Percentiles rank a stretch among this genome's conserved stretches.
phyloP scores from a whole-genome alignment of 2,329 filamentous ascomycete species.

The Trichoderma koningiopsis region DNA sequence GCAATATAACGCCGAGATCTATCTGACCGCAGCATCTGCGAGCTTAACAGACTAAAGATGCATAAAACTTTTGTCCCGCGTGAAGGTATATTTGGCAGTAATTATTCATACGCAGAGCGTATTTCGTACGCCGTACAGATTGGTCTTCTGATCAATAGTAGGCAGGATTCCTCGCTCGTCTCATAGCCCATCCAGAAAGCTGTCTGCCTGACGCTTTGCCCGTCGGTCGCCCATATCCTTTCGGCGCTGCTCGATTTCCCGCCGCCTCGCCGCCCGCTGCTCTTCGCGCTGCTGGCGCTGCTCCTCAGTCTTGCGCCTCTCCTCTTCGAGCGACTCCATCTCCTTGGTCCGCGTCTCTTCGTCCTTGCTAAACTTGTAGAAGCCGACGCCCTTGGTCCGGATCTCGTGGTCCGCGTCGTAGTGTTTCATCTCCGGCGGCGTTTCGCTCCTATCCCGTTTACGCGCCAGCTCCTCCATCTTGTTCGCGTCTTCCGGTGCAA shows the following conservation, averaged over 20 bases:
- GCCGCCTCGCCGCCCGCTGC: conserved; percentile 59
- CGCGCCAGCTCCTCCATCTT: conserved; percentile 78
- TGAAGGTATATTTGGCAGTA: neutral
- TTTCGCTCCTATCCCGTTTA: conserved; percentile 76
- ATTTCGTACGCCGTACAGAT: neutral
- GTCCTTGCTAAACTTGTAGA: conserved; percentile 85
- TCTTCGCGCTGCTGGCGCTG: conserved; percentile 58
- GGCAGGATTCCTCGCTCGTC: neutral
- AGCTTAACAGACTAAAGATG: neutral
- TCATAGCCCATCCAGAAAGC: conserved; percentile 65
- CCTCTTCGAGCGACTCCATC: conserved; percentile 72
- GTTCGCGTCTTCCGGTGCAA: conserved; percentile 70
- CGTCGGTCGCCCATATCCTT: conserved; percentile 62
- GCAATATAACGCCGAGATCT: neutral
- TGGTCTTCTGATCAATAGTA: neutral
- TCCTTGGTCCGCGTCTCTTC: conserved; percentile 65
- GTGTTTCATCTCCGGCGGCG: conserved; percentile 77
- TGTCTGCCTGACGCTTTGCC: conserved; percentile 70
- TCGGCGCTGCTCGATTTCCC: conserved; percentile 65
- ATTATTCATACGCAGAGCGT: neutral
- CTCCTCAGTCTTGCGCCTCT: conserved; percentile 69
- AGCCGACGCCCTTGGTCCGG: conserved; percentile 83
- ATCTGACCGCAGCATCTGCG: neutral
- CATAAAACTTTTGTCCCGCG: neutral
- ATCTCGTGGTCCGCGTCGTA: conserved; percentile 87